Evolutionary conservation across 1,139 yeast species (phyloP).

Genomic region (Barnettozyma hawaiiensis): DNA sequence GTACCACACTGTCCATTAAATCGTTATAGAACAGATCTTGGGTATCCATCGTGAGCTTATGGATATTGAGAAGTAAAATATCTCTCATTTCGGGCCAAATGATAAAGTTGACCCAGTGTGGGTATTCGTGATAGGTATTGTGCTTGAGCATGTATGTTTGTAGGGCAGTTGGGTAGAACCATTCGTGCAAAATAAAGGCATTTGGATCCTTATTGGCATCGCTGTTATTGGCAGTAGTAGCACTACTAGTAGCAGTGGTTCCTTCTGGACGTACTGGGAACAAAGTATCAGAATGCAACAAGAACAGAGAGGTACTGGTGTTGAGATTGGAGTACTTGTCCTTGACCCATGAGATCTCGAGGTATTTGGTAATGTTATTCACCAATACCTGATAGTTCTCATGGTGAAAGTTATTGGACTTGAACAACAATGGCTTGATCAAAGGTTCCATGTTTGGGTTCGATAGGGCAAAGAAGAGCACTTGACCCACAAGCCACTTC

Average conservation of each 20-base stretch:
- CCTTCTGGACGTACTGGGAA: slow-evolving; percentile 2
- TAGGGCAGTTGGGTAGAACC: slow-evolving; percentile 14
- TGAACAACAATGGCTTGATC: slow-evolving; percentile 12
- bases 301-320: slow-evolving; percentile 4
- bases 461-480: slow-evolving; percentile 10
- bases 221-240: too few species aligned
- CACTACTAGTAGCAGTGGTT: too few species aligned
- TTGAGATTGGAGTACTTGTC: slow-evolving; percentile 4
- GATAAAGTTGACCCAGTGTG: slow-evolving; percentile 14
- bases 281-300: slow-evolving; percentile 6
- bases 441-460: slow-evolving; percentile 10
- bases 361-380: slow-evolving; percentile 8
- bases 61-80: slow-evolving; percentile 7
- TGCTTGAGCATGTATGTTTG: slow-evolving; percentile 10
- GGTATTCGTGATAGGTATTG: slow-evolving; percentile 8
- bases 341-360: slow-evolving; percentile 12
- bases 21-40: slow-evolving; percentile 11
- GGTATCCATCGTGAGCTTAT: slow-evolving; percentile 6
- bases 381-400: slow-evolving; percentile 4
- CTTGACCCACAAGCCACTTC: slow-evolving; percentile 16
- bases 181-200: slow-evolving; percentile 10
- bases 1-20: slow-evolving; percentile 11
- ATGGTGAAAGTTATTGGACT: slow-evolving; percentile 8
- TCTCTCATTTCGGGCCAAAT: slow-evolving; percentile 16
- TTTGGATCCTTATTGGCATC: not conserved